Base-by-base conservation (phyloP, 2,329 filamentous ascomycete genomes). In the Talaromyces sp. region DNA sequence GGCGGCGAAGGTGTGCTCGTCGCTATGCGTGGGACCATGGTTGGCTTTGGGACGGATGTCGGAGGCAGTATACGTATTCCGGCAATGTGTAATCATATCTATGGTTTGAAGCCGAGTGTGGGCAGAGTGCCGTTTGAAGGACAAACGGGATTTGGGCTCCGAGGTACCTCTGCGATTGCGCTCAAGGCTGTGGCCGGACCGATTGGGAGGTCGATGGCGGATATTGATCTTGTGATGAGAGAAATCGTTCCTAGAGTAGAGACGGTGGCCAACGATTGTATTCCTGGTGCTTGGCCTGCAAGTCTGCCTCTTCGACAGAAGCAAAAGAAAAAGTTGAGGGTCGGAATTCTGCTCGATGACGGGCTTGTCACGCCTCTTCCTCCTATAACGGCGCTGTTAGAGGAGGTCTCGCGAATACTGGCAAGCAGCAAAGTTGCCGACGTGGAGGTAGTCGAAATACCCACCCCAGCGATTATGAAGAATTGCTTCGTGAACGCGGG, bases 371-470 rank as follows among this genome's bases (percentile, higher is more conserved):
- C 62, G 4, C 58, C 62, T n/a, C 33, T 52, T 8, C 62, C 62
- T 9, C 62, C 62, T 7, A 28, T 64, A 2, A 28, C 33, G 9
- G 23, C 52, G 8, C 33, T 54, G 2, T 42, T 64, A 25, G 11
- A 50, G 39, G 77, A 80, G 67, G 77, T 80, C 5, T 70, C 74
- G 0, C 48, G 68, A 5, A 65, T 62, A 1, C 69, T 81, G n/a
- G 69, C 70, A 3, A 65, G 64, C 2, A 73, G 71, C 0, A 46
- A 58, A 31, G 37, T 35, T 1, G 60, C 71, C 44, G 81, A 80
- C 0, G 73, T 88, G n/a, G 79, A 85, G 52, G 80, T 87, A 1
- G 76, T 88, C 0, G 84, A 88, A 16, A 77, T 89, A 55, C 78
- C 83, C 11, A 79, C 84, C 5, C 80, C 82, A 0, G 69, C 75